phyloP scores from a whole-genome alignment of 768 basidiomycete genomes.

The Leccinum fibrillosum region DNA sequence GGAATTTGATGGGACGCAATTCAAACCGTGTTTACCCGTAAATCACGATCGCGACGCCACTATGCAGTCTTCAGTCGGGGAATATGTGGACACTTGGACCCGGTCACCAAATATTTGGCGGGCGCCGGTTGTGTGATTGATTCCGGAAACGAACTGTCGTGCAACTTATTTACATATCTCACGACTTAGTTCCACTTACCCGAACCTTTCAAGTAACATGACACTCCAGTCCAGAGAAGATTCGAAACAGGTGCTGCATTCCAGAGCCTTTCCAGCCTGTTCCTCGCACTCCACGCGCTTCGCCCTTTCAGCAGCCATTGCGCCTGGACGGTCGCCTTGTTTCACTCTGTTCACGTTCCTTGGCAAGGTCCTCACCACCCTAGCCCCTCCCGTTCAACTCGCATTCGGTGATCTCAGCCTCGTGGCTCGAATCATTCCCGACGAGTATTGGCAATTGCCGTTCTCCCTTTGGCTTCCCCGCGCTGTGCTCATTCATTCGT shows the following conservation, averaged over 20 bases:
- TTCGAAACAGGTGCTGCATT: neutral
- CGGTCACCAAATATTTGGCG: slow-evolving; percentile 8
- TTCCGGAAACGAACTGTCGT: slow-evolving; percentile 10
- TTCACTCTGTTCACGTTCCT: slow-evolving; percentile 12
- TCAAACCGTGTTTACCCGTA: neutral
- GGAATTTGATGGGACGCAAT: neutral
- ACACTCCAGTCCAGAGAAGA: slow-evolving; percentile 5
- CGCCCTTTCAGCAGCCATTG: neutral
- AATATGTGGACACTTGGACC: neutral
- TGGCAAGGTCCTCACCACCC: slow-evolving; percentile 7
- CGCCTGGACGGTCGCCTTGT: neutral
- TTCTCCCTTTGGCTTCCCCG: slow-evolving; percentile 6
- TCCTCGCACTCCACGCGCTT: slow-evolving; percentile 3
- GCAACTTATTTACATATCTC: neutral
- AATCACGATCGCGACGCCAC: neutral
- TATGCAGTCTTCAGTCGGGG: neutral
- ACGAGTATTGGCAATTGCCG: neutral
- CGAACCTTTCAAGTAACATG: slow-evolving; percentile 5
- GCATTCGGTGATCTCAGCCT: slow-evolving; percentile 10
- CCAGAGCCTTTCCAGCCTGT: neutral
- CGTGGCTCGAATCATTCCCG: slow-evolving; percentile 9
- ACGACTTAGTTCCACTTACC: slow-evolving; percentile 5
- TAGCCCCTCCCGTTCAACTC: neutral
- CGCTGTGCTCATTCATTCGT: slow-evolving; percentile 6
- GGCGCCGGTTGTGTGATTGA: neutral